These are phyloP conservation scores for Harrya chromipes DNA, from an alignment of 768 basidiomycete species.

Conservation along the genomic window DNA sequence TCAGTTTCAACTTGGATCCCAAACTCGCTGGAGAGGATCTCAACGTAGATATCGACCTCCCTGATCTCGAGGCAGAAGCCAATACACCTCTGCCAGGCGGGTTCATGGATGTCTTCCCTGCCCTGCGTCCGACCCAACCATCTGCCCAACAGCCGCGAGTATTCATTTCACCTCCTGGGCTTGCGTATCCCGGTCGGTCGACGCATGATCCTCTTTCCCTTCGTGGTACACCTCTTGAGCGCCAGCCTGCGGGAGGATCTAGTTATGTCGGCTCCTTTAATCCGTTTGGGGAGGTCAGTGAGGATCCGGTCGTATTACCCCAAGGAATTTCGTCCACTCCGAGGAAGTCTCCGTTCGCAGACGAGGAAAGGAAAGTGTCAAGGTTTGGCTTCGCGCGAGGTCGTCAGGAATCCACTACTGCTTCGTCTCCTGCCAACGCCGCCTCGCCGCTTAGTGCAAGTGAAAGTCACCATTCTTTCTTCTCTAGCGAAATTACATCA, in stretches of 20 bases:
- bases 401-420: conserved; percentile 53
- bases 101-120: conserved; percentile 71
- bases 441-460: conserved; percentile 53
- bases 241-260: conserved; percentile 43
- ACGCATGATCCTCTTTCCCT: conserved; percentile 53
- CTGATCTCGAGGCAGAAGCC: conserved; percentile 47
- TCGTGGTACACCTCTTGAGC: conserved; percentile 42
- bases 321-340: conserved; percentile 30
- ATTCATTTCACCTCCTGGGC: conserved; percentile 51
- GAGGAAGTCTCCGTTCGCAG: conserved; percentile 47
- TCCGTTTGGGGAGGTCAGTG: conserved; percentile 65
- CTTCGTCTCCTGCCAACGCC: conserved; percentile 58
- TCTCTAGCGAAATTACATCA: conserved; percentile 38
- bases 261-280: conserved; percentile 77
- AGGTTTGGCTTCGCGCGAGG: conserved; percentile 81
- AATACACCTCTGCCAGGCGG: conserved; percentile 59
- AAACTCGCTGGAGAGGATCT: conserved; percentile 54
- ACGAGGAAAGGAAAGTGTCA: conserved; percentile 63
- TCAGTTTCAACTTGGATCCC: conserved; percentile 86
- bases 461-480: conserved; percentile 49
- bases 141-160: conserved; percentile 24
- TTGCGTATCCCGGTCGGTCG: conserved; percentile 49
- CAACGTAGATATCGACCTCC: conserved; percentile 40
- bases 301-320: conserved; percentile 40
- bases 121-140: conserved; percentile 40